Evolutionary conservation across 2,329 filamentous ascomycete genomes (phyloP).

Genomic region (Cladosporium halotolerans): DNA sequence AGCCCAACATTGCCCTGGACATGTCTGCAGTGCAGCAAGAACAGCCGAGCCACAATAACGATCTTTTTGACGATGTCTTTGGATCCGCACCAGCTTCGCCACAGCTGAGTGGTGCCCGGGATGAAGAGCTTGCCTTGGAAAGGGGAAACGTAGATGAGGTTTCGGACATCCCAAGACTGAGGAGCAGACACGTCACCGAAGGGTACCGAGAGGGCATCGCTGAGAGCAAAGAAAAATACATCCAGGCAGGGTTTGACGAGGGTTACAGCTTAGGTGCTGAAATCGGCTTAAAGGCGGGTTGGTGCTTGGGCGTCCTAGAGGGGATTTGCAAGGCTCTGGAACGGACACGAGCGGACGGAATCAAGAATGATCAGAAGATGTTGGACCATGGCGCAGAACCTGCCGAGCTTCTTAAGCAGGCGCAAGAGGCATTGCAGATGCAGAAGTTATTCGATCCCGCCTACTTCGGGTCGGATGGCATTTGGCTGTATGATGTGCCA

Average conservation of each 20-base stretch:
- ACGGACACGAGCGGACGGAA: slow-evolving; percentile 17
- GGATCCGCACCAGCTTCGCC: slow-evolving; percentile 39
- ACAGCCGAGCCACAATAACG: slow-evolving; percentile 12
- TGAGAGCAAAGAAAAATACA: slow-evolving; percentile 63
- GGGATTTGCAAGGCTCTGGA: slow-evolving; percentile 54
- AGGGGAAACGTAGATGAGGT: slow-evolving; percentile 39
- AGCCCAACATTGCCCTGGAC: background rate
- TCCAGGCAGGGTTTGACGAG: slow-evolving; percentile 88
- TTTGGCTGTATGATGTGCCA: slow-evolving; percentile 57
- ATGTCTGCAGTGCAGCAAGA: slow-evolving; percentile 3
- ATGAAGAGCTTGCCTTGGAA: background rate
- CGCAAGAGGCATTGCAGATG: slow-evolving; percentile 41
- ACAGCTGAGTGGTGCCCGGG: background rate
- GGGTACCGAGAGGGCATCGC: slow-evolving; percentile 88
- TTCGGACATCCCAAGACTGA: slow-evolving; percentile 69
- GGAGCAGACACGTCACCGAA: slow-evolving; percentile 70
- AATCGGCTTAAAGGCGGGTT: slow-evolving; percentile 68
- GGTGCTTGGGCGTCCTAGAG: slow-evolving; percentile 70
- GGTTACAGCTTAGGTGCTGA: slow-evolving; percentile 80
- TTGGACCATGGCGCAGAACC: slow-evolving; percentile 7
- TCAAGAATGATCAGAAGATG: slow-evolving; percentile 19
- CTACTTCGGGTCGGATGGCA: slow-evolving; percentile 65
- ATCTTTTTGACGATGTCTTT: slow-evolving; percentile 42
- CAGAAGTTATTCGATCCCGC: slow-evolving; percentile 56
- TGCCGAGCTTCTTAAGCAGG: slow-evolving; percentile 17